phyloP scores from a whole-genome alignment of 768 basidiomycete species.

The Cubamyces sp. region DNA sequence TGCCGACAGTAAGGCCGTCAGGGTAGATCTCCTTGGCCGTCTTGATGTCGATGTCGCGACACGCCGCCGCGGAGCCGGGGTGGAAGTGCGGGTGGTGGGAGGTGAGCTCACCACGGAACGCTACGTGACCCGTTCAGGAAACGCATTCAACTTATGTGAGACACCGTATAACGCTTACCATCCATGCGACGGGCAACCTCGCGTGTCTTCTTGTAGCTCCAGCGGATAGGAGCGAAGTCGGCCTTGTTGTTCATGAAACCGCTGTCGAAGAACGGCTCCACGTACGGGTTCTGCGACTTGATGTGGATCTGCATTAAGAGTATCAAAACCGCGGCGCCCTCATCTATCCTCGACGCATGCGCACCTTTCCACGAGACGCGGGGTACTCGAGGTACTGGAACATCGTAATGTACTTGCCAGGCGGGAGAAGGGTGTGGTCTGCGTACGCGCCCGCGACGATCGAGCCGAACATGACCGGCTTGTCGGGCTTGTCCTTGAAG shows the following conservation, averaged over 20 bases:
- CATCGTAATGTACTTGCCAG: constrained; percentile 75
- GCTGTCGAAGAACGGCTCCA: constrained; percentile 66
- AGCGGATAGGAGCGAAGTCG: constrained; percentile 74
- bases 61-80: constrained; percentile 64
- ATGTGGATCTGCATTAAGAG: constrained; percentile 57
- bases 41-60: constrained; percentile 65
- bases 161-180: constrained; percentile 38
- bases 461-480: constrained; percentile 76
- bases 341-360: background rate
- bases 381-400: constrained; percentile 81
- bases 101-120: constrained; percentile 72
- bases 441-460: constrained; percentile 74
- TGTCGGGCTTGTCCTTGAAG: constrained; percentile 82
- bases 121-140: constrained; percentile 34
- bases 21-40: constrained; percentile 67
- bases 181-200: constrained; percentile 76
- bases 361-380: constrained; percentile 71
- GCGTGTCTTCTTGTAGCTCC: constrained; percentile 79
- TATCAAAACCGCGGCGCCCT: background rate
- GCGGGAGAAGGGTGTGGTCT: constrained; percentile 70
- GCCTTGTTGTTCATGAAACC: constrained; percentile 85
- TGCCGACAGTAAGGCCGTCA: constrained; percentile 64
- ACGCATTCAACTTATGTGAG: background rate
- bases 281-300: constrained; percentile 60
- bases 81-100: constrained; percentile 79